These are phyloP conservation scores for Fusarium ambrosium DNA, from an alignment of 2,329 filamentous ascomycete species.

Conservation along the genomic window DNA sequence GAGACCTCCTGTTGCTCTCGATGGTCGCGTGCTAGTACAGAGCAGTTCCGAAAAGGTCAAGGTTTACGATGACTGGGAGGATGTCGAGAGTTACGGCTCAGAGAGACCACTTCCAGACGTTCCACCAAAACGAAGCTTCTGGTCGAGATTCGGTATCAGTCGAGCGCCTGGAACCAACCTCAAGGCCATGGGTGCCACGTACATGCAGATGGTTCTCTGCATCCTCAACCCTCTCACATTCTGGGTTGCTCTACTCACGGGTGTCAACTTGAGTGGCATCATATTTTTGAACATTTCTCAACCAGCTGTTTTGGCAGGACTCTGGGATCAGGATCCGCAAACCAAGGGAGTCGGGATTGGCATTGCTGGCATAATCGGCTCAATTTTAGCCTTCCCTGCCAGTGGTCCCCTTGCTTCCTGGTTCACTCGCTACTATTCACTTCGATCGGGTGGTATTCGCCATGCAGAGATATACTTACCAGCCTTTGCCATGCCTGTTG, in stretches of 20 bases:
- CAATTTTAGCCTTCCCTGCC: slow-evolving; percentile 14
- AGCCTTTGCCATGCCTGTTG: slow-evolving; percentile 15
- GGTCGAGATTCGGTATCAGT: slow-evolving; percentile 10
- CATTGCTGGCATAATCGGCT: slow-evolving; percentile 12
- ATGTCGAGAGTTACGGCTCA: not conserved
- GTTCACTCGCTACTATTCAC: slow-evolving; percentile 24
- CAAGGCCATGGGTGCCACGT: slow-evolving; percentile 21
- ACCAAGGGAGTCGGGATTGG: slow-evolving; percentile 4
- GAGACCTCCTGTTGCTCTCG: slow-evolving; percentile 31
- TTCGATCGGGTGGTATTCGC: slow-evolving; percentile 24
- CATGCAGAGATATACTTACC: slow-evolving; percentile 33
- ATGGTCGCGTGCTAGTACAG: slow-evolving; percentile 20
- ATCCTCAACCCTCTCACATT: slow-evolving; percentile 39
- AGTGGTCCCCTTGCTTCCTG: slow-evolving; percentile 26
- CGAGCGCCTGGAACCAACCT: slow-evolving; percentile 23
- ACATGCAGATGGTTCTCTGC: slow-evolving; percentile 37
- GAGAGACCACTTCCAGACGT: slow-evolving; percentile 21
- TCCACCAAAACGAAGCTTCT: not conserved
- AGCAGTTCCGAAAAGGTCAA: slow-evolving; percentile 24
- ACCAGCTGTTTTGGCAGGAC: not conserved
- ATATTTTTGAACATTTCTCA: slow-evolving; percentile 30
- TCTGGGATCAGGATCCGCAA: rapidly evolving
- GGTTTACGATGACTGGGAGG: slow-evolving; percentile 26
- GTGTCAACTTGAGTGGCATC: slow-evolving; percentile 28
- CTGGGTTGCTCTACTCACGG: slow-evolving; percentile 34